Conservation (phyloP, 1,284 basidiomycete species). For the Xerocomus tenax region DNA sequence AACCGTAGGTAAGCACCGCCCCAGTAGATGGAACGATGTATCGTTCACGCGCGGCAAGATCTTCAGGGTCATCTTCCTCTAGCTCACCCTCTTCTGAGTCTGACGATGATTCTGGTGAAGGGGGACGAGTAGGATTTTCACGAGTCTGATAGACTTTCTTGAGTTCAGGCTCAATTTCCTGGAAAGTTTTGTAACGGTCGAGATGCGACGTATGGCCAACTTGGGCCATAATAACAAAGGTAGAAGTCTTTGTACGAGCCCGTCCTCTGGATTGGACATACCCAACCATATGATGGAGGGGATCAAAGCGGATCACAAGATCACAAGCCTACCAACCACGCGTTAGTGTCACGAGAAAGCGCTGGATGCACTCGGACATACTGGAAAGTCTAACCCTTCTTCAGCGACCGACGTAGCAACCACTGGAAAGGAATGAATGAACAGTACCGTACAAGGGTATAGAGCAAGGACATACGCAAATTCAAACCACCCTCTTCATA, state of each 20-base stretch:
- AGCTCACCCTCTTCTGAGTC: conserved; percentile 31
- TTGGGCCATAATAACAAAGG: conserved; percentile 71
- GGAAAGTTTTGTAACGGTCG: conserved; percentile 50
- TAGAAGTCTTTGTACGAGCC: conserved; percentile 65
- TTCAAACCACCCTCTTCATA: conserved; percentile 64
- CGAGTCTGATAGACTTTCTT: conserved; percentile 52
- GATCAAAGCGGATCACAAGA: conserved; percentile 75
- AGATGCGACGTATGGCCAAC: conserved; percentile 48
- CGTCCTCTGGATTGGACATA: conserved; percentile 80
- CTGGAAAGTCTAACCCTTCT: conserved; percentile 80
- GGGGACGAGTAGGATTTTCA: conserved; percentile 30
- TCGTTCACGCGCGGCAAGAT: conserved; percentile 58
- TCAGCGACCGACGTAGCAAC: conserved; percentile 81
- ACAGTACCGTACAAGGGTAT: background rate
- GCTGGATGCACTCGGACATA: conserved; percentile 26
- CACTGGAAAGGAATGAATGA: conserved; percentile 36
- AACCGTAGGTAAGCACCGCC: conserved; percentile 69
- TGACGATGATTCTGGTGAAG: conserved; percentile 24
- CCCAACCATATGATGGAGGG: conserved; percentile 68
- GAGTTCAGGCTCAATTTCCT: conserved; percentile 54
- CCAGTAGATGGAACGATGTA: conserved; percentile 63
- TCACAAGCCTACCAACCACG: conserved; percentile 55
- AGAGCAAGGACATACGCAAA: conserved; percentile 44
- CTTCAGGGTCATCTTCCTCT: conserved; percentile 42
- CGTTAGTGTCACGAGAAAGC: conserved; percentile 2